Percentiles rank a stretch among this genome's conserved stretches.
These are phyloP conservation scores for Hirschfeldia incana DNA, from an alignment of 345 rosid species.

Conservation along the genomic window DNA sequence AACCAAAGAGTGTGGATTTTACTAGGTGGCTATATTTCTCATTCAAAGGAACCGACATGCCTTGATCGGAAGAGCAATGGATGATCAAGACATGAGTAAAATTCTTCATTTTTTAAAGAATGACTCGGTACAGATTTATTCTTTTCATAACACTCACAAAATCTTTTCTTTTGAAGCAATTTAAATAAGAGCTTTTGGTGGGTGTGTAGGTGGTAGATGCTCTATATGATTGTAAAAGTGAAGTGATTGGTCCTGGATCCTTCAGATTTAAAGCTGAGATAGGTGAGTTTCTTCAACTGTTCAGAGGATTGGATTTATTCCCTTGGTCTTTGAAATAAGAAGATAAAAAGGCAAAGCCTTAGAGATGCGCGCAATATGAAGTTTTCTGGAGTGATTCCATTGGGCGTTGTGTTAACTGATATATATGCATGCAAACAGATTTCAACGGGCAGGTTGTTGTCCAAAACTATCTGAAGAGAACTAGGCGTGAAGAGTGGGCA, in stretches of 20 bases:
- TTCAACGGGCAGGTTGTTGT: slow-evolving; percentile 85
- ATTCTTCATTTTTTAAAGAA: slow-evolving; percentile 76
- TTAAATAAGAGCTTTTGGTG: background rate
- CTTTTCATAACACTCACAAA: slow-evolving; percentile 3
- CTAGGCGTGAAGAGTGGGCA: slow-evolving; percentile 89
- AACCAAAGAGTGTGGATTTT: slow-evolving; percentile 11
- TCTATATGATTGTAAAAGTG: slow-evolving; percentile 95
- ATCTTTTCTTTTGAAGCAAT: background rate
- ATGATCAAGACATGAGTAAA: slow-evolving; percentile 91
- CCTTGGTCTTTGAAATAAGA: background rate
- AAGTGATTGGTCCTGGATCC: slow-evolving; percentile 99
- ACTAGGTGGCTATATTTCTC: slow-evolving; percentile 94
- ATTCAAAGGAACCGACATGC: slow-evolving; percentile 98
- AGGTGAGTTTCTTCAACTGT: slow-evolving; percentile 50
- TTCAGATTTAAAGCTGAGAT: slow-evolving; percentile 98
- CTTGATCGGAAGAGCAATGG: slow-evolving; percentile 97
- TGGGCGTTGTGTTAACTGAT: slow-evolving; percentile 13
- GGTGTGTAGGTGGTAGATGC: slow-evolving; percentile 81
- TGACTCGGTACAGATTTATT: slow-evolving; percentile 65
- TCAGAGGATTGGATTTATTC: slow-evolving; percentile 10
- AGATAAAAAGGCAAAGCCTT: background rate
- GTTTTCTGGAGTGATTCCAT: slow-evolving; percentile 2
- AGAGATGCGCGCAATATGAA: background rate
- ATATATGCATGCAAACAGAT: slow-evolving; percentile 61
- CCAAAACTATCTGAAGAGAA: slow-evolving; percentile 79